Evolutionary conservation across 2,329 filamentous ascomycete species (phyloP).

Genomic region (Cladophialophora bantiana): DNA sequence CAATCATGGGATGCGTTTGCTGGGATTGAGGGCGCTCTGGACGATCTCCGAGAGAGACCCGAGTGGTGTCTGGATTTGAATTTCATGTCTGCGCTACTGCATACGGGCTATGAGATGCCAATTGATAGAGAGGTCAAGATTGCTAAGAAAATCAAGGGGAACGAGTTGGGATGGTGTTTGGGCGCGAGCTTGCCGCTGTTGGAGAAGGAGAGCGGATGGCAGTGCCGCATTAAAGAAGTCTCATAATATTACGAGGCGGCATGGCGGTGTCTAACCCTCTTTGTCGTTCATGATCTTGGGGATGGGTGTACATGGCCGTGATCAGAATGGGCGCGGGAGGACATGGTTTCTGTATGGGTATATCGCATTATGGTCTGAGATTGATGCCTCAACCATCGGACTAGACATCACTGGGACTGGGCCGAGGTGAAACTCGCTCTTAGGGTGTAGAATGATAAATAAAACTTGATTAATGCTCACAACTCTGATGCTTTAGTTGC

Average conservation of each 20-base stretch:
- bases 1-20: slow-evolving; percentile 80
- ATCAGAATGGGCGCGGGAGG: not conserved
- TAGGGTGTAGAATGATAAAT: not conserved
- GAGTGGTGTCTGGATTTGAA: slow-evolving; percentile 95
- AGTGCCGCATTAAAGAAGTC: slow-evolving; percentile 82
- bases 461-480: not conserved
- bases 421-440: not conserved
- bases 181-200: slow-evolving; percentile 91
- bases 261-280: not conserved
- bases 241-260: slow-evolving; percentile 53
- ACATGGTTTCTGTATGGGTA: not conserved
- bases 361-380: not conserved
- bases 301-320: not conserved
- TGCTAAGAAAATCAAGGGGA: slow-evolving; percentile 97
- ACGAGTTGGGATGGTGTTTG: slow-evolving; percentile 97
- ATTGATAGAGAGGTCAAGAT: slow-evolving; percentile 95
- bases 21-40: slow-evolving; percentile 75
- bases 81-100: slow-evolving; percentile 91
- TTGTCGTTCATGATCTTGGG: not conserved
- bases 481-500: too few relatives aligned
- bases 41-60: slow-evolving; percentile 80
- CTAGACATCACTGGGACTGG: not conserved
- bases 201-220: slow-evolving; percentile 82
- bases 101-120: slow-evolving; percentile 98
- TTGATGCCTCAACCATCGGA: not conserved